Percentiles rank a stretch among this genome's conserved stretches.
Evolutionary conservation across 768 basidiomycete genomes (phyloP).

Genomic region (Crassisporium funariophilum): DNA sequence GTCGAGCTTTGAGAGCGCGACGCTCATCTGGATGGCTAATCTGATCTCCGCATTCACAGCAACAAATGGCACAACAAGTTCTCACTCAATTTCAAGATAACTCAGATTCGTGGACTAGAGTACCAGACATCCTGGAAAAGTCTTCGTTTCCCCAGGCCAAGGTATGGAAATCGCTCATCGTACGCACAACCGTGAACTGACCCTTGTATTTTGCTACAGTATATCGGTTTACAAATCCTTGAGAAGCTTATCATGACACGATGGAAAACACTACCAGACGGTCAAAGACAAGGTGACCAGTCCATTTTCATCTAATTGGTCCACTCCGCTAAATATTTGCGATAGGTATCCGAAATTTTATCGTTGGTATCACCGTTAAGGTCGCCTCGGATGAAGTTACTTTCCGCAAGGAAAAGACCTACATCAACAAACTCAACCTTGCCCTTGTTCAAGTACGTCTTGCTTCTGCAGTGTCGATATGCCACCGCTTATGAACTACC

Average conservation of each 20-base stretch:
- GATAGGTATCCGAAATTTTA: slow-evolving; percentile 92
- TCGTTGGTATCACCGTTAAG: slow-evolving; percentile 91
- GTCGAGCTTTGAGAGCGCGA: slow-evolving; percentile 9
- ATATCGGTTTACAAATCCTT: slow-evolving; percentile 94
- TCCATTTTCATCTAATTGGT: not conserved
- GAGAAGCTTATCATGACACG: slow-evolving; percentile 93
- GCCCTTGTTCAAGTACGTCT: slow-evolving; percentile 85
- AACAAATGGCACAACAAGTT: slow-evolving; percentile 92
- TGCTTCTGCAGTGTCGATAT: not conserved
- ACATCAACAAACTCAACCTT: slow-evolving; percentile 94
- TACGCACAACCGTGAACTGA: slow-evolving; percentile 7
- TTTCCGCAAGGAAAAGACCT: slow-evolving; percentile 91
- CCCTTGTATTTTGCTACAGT: slow-evolving; percentile 48
- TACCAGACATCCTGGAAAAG: slow-evolving; percentile 89
- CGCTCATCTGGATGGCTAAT: slow-evolving; percentile 21
- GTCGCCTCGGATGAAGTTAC: slow-evolving; percentile 88
- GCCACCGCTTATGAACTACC: too few relatives aligned
- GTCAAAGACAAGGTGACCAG: slow-evolving; percentile 80
- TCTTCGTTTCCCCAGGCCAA: slow-evolving; percentile 87
- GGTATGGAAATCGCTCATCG: slow-evolving; percentile 38
- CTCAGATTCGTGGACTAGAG: slow-evolving; percentile 96
- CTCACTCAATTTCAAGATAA: slow-evolving; percentile 96
- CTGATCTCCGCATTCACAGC: slow-evolving; percentile 50
- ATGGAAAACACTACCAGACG: slow-evolving; percentile 95
- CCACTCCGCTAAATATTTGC: not conserved